Percentiles rank a stretch among this genome's conserved stretches.
Conservation (phyloP, 2,329 filamentous ascomycete species). For the Microascus cirrosus region DNA sequence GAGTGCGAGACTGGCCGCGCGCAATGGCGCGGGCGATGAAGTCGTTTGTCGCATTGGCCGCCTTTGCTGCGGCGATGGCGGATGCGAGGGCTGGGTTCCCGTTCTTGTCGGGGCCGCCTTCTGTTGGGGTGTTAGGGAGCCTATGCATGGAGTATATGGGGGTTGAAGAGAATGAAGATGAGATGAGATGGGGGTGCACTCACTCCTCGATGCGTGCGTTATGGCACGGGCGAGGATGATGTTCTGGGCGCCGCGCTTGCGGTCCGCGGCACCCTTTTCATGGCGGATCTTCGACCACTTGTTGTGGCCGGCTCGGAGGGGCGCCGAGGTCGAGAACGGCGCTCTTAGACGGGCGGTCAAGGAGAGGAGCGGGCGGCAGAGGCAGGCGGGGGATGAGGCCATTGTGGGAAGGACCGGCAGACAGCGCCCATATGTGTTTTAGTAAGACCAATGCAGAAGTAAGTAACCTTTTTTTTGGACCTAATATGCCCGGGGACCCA, state of each 20-base stretch:
- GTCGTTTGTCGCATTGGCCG: conserved; percentile 69
- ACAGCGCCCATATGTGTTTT: not conserved
- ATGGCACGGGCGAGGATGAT: conserved; percentile 61
- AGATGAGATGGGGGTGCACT: conserved; percentile 10
- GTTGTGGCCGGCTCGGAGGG: conserved; percentile 67
- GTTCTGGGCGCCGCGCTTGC: conserved; percentile 63
- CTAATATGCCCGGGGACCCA: too few relatives aligned
- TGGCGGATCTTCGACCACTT: conserved; percentile 96
- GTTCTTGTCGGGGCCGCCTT: conserved; percentile 24
- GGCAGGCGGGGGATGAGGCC: not conserved
- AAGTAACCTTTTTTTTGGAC: too few relatives aligned
- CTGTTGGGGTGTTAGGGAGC: not conserved
- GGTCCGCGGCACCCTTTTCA: conserved; percentile 81
- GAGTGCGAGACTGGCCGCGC: conserved; percentile 74
- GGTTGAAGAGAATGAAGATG: not conserved
- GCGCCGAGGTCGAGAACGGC: conserved; percentile 1
- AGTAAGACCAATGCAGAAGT: not conserved
- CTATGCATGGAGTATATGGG: not conserved
- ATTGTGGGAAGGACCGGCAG: not conserved
- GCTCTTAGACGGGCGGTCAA: not conserved
- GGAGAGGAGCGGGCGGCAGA: not conserved
- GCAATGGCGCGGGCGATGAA: conserved; percentile 79
- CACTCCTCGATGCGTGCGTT: conserved; percentile 63
- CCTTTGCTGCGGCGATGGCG: conserved; percentile 68
- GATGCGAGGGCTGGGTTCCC: conserved; percentile 64